Base-by-base conservation (phyloP, 306 rosid genomes). In the Gastrolobium villosum region DNA sequence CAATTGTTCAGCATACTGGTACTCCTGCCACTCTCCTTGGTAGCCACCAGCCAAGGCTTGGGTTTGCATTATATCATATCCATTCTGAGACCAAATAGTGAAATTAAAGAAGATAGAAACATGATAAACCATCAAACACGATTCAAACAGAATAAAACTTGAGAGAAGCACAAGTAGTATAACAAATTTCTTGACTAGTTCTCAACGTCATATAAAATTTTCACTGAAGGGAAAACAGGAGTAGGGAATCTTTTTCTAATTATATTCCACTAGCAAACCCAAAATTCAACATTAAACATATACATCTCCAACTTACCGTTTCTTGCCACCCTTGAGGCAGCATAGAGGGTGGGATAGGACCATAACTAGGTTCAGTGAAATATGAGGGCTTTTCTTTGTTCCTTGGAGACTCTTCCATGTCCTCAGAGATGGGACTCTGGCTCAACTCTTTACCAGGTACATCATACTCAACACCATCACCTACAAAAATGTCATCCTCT, bases 321-420 rank as follows among this genome's bases (percentile, higher is more conserved):
- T 84, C 99, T 82, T 91, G 98, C 98, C 97, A 95, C 67, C 84
- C 99, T 62, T 87, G 97, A 53, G 90, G 91, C 50, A 80, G 60
- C 72, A 69, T 87, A 62, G 97, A 72, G 40, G 98, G 97, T 5
- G 81, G 96, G 74, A 89, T 86, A 2, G 98, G 97, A 65, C 99
- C 99, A 90, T 89, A 95, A 77, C n/a, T 84, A 76, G 98, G 94
- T 84, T 95, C 99, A 62, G 79, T 31, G 73, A 93, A 90, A 85
- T 93, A 89, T 44, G 90, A 80, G 75, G 84, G 84, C 76, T 83
- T 90, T 77, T 90, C 98, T 83, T 87, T 93, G 87, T 88, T 91
- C 79, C 88, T 84, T 37, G 99, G 99, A 83, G 99, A 95, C 84
- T 95, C 99, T 71, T 93, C 99, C 98, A 95, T 95, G 84, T 95